Evolutionary conservation across 169 alveolate genomes (phyloP), one percentile per base, ranked within the genome.

Genomic region (Toxoplasma gondii): DNA sequence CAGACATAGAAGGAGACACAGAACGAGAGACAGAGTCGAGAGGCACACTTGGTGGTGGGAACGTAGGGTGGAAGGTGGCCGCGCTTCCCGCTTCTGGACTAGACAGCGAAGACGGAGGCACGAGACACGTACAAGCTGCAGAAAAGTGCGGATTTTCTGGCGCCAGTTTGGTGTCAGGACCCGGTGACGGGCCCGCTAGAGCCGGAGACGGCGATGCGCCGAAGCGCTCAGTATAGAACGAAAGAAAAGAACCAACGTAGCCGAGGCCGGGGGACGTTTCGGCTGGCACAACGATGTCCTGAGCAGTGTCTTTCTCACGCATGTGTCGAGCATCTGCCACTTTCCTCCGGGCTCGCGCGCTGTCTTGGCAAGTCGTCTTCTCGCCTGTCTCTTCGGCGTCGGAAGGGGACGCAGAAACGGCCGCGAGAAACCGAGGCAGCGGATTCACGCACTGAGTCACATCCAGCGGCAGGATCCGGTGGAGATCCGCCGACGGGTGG

Each of bases 391-490:
- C 74, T 4, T 27, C 74, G 74, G 5, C 7, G n/a, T 16, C 74
- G n/a, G 74, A 64, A 16, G n/a, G 74, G 74, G 29, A 31, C 58
- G 58, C 58, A 12, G n/a, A 64, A 27, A 31, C 74, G 34, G 74
- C n/a, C 34, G 74, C 74, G 31, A 64, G 74, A 27, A 64, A 64
- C 34, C 74, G 74, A 31, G 74, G 74, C 4, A 64, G 74, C 39
- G 86, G 86, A n/a, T 78, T 78, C 27, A 38, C 45, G 45, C 86
- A 78, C 45, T n/a, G 19, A 2, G 86, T n/a, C 86, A 38, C 86
- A n/a, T 78, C 86, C n/a, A 17, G 12, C 9, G 86, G 86, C 39
- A 78, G 86, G 44, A 78, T 19, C n/a, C 86, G 86, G 39, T 16
- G 39, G 43, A 78, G 43, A 27, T 78, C 86, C 1, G 44, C 43